Evolutionary conservation across 805 yeast genomes (phyloP), one percentile per base, ranked within the genome.

Genomic region (Pachysolen tannophilus): DNA sequence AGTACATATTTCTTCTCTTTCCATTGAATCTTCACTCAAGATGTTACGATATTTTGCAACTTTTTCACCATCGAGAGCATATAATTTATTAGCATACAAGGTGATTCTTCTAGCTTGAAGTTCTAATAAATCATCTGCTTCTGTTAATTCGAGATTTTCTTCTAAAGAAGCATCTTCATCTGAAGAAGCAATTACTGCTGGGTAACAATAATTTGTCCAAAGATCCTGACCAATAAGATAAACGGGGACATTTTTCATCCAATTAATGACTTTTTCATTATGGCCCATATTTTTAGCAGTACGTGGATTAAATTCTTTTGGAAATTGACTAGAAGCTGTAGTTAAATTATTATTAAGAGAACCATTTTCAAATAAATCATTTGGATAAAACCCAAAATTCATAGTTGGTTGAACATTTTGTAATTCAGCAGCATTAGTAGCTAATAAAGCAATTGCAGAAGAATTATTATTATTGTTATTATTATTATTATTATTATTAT

Each of bases 221-320:
- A 35, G 26, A 6, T 33, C 43, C 5, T 44, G 39, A 5, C 33
- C 48, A 14, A 53, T 42, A 0, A 57, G 48, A 33, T 56, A 63
- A 7, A 65, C 49, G 1, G 88, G 88, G 3, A 82, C 67, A 20
- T 64, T 61, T 3, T 59, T 57, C 24, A 82, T 67, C 92, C 92
- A 82, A 6, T 52, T 57, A 26, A 63, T 62, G 1, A 82, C 82
- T 46, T 82, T 82, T 46, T 82, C 90, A 32, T 56, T 60, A 42
- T 67, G 71, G 1, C 75, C 65, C 87, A 82, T 81, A 51, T 75
- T 77, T 7, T 68, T 58, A 3, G 76, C 75, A 20, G 56, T 55
- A 47, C 85, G 63, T 9, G 90, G 90, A 39, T 79, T 68, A 48
- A 82, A 80, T 10, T 49, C 47, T 1, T 58, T 41, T 1, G 81